Evolutionary conservation across 176 grass and related monocot genomes (phyloP).

Genomic region (Miscanthus lutarioriparius): DNA sequence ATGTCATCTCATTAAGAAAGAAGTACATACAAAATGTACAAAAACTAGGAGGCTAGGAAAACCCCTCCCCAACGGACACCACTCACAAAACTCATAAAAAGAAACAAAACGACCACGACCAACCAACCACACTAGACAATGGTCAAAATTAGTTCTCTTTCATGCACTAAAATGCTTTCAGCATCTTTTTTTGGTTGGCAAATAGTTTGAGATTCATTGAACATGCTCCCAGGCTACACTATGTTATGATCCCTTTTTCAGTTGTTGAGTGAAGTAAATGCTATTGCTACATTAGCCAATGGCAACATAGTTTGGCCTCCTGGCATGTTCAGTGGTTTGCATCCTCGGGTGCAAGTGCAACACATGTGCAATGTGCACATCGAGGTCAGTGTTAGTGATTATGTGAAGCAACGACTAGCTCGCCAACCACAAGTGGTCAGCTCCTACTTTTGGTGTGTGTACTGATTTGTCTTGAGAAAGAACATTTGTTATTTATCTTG

Average conservation of each 20-base stretch:
- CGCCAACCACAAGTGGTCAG: no score
- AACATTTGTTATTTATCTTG: not conserved
- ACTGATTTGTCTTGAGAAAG: not conserved
- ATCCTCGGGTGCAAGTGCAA: not conserved
- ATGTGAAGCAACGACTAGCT: no score
- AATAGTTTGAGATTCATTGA: not conserved
- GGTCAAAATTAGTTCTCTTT: slow-evolving; percentile 8
- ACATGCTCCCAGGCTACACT: not conserved
- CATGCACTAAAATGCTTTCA: not conserved
- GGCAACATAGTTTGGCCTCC: not conserved
- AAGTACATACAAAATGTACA: not conserved
- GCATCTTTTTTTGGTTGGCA: not conserved
- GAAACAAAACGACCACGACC: not conserved
- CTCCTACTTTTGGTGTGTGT: no score
- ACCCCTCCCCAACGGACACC: not conserved
- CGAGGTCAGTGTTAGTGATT: no score
- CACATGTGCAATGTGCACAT: not conserved
- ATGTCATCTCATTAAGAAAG: not conserved
- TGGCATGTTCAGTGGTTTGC: not conserved
- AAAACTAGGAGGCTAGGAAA: not conserved
- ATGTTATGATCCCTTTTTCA: not conserved
- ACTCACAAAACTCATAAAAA: not conserved
- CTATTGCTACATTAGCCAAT: not conserved
- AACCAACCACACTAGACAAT: not conserved
- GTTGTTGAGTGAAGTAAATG: not conserved